Evolutionary conservation across 2,329 filamentous ascomycete species (phyloP).

Genomic region (Sclerotinia spermophila): DNA sequence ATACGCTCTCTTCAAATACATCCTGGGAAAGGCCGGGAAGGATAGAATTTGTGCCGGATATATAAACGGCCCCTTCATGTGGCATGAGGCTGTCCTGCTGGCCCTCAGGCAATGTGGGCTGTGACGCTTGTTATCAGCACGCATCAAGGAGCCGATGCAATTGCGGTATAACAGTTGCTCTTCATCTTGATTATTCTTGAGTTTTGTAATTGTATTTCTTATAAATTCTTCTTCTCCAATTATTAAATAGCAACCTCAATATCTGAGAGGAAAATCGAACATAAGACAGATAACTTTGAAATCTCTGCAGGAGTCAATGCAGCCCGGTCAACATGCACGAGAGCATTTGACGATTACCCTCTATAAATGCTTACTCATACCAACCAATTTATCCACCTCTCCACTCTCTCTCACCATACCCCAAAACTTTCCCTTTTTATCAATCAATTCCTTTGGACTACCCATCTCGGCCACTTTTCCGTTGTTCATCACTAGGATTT

Average conservation of each 20-base stretch:
- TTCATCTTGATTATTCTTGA: too few relatives aligned
- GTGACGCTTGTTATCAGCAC: too few relatives aligned
- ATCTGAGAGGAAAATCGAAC: not conserved
- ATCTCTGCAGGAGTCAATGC: not conserved
- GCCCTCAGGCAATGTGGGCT: too few relatives aligned
- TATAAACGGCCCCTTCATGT: too few relatives aligned
- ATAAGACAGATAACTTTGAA: not conserved
- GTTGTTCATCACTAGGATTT: constrained; percentile 65
- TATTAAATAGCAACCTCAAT: not conserved
- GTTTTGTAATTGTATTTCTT: too few relatives aligned
- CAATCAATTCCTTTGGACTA: constrained; percentile 53
- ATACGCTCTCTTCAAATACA: too few relatives aligned
- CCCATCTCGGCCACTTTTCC: constrained; percentile 58
- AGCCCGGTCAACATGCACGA: not conserved
- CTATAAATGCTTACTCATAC: not conserved
- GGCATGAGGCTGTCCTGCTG: too few relatives aligned
- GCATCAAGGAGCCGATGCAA: too few relatives aligned
- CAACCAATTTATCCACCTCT: constrained; percentile 10
- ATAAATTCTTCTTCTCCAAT: not conserved
- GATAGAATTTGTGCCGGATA: too few relatives aligned
- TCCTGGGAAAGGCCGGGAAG: too few relatives aligned
- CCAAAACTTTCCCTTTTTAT: constrained; percentile 27
- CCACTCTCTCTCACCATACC: constrained; percentile 28
- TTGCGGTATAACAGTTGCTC: too few relatives aligned
- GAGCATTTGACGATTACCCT: not conserved